A percentile compares a stretch with the other conserved stretches of the same genome.
Conservation (phyloP, 352 stramenopile species). For the Phytophthora crassamura region DNA sequence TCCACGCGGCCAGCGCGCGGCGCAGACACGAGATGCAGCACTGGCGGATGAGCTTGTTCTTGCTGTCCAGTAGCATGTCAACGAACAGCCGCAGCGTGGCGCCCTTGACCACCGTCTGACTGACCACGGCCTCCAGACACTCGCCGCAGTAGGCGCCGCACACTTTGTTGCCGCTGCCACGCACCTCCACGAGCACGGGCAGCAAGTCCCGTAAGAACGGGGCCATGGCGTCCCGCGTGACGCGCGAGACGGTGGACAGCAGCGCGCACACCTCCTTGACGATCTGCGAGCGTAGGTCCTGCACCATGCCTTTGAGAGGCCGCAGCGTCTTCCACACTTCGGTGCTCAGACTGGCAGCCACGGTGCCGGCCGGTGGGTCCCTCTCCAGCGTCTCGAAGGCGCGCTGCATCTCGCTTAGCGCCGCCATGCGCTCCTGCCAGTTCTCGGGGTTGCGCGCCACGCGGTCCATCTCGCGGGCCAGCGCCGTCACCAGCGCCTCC, state of each 20-base stretch:
- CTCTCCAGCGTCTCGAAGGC: constrained; percentile 69
- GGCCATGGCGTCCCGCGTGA: constrained; percentile 82
- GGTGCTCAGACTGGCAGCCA: constrained; percentile 45
- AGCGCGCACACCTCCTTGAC: constrained; percentile 84
- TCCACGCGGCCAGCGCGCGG: constrained; percentile 65
- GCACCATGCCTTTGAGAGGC: constrained; percentile 74
- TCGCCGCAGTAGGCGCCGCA: constrained; percentile 83
- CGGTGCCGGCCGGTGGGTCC: constrained; percentile 29
- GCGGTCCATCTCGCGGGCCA: constrained; percentile 79
- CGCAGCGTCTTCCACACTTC: constrained; percentile 81
- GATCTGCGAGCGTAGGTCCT: constrained; percentile 86
- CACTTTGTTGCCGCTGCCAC: constrained; percentile 85
- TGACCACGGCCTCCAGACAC: constrained; percentile 72
- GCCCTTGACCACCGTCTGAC: constrained; percentile 76
- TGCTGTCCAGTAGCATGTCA: constrained; percentile 76
- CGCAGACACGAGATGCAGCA: constrained; percentile 75
- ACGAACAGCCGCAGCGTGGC: constrained; percentile 77
- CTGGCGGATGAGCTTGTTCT: constrained; percentile 84
- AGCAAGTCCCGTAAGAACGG: constrained; percentile 79
- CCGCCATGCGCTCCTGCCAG: constrained; percentile 80
- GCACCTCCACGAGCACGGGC: constrained; percentile 77
- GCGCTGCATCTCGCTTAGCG: constrained; percentile 69
- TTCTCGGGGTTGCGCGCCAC: constrained; percentile 81
- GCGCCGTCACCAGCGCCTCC: constrained; percentile 42
- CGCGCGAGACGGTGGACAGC: constrained; percentile 63